Evolutionary conservation across 257 asterid genomes (phyloP).

Genomic region (Thymus quinquecostatus): DNA sequence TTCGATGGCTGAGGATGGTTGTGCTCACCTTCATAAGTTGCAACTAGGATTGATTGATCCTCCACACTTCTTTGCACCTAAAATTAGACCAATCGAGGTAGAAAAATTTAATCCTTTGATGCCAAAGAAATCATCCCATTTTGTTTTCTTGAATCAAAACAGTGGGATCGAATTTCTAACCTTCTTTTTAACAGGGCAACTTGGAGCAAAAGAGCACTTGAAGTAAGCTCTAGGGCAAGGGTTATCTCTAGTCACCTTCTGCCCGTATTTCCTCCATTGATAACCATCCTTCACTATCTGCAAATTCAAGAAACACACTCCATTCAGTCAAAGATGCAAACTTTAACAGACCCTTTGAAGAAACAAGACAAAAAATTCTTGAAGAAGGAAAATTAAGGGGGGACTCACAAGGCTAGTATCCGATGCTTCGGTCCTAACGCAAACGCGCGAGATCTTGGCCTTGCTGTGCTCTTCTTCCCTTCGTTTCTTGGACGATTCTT

Average conservation of each 20-base stretch:
- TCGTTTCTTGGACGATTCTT: slow-evolving; percentile 70
- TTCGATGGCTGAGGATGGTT: slow-evolving; percentile 55
- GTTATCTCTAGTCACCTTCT: slow-evolving; percentile 72
- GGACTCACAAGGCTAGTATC: slow-evolving; percentile 88
- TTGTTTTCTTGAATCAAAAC: not conserved
- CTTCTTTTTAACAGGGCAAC: slow-evolving; percentile 94
- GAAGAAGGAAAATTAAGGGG: not conserved
- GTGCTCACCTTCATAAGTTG: slow-evolving; percentile 85
- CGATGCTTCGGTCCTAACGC: slow-evolving; percentile 65
- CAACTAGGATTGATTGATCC: slow-evolving; percentile 64
- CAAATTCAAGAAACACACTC: not conserved
- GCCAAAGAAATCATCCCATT: not conserved
- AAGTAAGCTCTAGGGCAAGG: slow-evolving; percentile 82
- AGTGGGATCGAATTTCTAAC: slow-evolving; percentile 33
- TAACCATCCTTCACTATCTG: slow-evolving; percentile 90
- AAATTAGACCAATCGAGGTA: not conserved
- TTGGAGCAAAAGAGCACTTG: slow-evolving; percentile 95
- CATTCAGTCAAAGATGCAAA: not conserved
- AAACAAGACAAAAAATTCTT: not conserved
- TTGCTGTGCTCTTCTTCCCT: slow-evolving; percentile 73
- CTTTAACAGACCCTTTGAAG: not conserved
- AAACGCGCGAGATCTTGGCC: slow-evolving; percentile 60
- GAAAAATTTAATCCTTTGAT: not conserved
- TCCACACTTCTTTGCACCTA: slow-evolving; percentile 72
- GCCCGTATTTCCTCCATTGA: slow-evolving; percentile 85